A percentile compares a stretch with the other conserved stretches of the same genome.
Evolutionary conservation across 257 asterid species (phyloP).

Genomic region (Jacaranda mimosifolia): DNA sequence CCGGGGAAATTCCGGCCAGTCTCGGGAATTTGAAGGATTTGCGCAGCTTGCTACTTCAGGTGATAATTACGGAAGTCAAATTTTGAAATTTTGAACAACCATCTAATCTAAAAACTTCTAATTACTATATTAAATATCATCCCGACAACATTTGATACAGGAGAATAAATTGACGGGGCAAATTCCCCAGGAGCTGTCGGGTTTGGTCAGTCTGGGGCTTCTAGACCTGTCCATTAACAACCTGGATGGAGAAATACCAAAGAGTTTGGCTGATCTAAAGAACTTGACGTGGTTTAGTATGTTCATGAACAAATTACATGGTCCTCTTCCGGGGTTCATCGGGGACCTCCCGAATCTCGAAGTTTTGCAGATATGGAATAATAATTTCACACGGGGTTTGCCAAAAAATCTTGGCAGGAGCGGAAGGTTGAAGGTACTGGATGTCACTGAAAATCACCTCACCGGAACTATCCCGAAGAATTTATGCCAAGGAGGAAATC

Average conservation of each 20-base stretch:
- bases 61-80: background rate
- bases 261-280: background rate
- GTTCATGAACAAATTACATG: background rate
- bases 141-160: background rate
- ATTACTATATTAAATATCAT: no score
- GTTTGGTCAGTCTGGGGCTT: background rate
- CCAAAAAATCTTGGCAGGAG: slow-evolving; percentile 62
- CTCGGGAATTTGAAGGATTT: slow-evolving; percentile 77
- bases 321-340: slow-evolving; percentile 49
- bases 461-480: slow-evolving; percentile 61
- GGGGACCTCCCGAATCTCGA: slow-evolving; percentile 64
- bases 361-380: slow-evolving; percentile 56
- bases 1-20: slow-evolving; percentile 79
- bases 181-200: background rate
- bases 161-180: background rate
- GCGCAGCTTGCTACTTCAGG: slow-evolving; percentile 74
- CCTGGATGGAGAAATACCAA: background rate
- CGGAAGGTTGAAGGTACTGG: slow-evolving; percentile 49
- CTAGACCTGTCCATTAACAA: background rate
- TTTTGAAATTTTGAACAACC: no score
- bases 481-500: background rate
- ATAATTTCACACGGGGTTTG: slow-evolving; percentile 56
- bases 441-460: slow-evolving; percentile 56
- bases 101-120: no score
- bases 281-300: background rate